Evolutionary conservation across 2,329 filamentous ascomycete genomes (phyloP), one percentile per base, ranked within the genome.

Genomic region (Tolypocladium tropicale): DNA sequence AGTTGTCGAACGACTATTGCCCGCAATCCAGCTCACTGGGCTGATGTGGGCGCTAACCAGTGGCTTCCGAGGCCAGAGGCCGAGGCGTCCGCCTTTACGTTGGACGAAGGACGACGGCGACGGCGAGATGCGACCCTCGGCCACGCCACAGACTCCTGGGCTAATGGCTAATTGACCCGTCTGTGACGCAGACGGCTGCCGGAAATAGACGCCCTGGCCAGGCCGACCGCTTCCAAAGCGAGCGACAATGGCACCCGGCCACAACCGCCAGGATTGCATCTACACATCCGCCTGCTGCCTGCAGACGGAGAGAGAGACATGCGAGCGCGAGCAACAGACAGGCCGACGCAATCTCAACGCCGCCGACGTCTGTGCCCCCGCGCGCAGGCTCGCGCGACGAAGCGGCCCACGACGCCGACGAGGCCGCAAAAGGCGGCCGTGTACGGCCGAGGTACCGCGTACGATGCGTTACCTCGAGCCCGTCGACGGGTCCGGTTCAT

Each of bases 401-500:
- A 30, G n/a, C 25, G 46, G 46, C 39, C 18, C 25, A 23, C n/a
- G 46, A 18, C 10, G 11, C 4, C 48, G 50, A 34, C 39, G 52
- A 55, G 57, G 59, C 57, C 57, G 54, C 49, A 52, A 57, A 50
- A 49, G 57, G 54, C 57, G 57, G 46, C 57, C 56, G 53, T 52
- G 52, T 58, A 52, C 48, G n/a, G n/a, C n/a, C n/a, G n/a, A n/a
- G n/a, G 55, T 43, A 23, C 33, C 18, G 33, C 41, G 16, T 39
- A 25, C 12, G 12, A 4, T n/a, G 16, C 30, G 25, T 30, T n/a
- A 12, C 39, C n/a, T 21, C 18, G 4, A 39, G 7, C 3, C 23
- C 43, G n/a, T 25, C 30, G 25, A 10, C 25, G 9, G 16, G 25
- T 28, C 46, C 28, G 28, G 46, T 69, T 72, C 66, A 69, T 76